Base-by-base conservation (phyloP, 352 stramenopile species). In the Pythium sukuiense region DNA sequence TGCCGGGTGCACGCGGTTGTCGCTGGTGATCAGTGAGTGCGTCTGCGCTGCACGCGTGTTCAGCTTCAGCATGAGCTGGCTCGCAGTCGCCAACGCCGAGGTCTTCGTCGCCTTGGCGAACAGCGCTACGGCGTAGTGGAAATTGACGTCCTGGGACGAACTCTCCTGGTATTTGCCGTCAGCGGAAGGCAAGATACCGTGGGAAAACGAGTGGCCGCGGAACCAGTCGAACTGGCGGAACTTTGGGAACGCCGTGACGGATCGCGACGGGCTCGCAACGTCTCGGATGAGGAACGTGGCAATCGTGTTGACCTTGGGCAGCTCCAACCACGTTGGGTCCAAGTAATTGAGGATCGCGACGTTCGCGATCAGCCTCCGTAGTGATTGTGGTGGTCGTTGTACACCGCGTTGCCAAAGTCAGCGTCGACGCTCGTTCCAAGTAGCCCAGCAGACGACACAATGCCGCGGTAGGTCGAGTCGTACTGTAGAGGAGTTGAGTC, bases 141-240 rank as follows among this genome's bases (percentile, higher is more conserved):
- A 89, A 61, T 91, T 91, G 55, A 89, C 76, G 43, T 89, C 80
- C 55, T 91, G 80, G 0, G 78, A 88, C 29, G 77, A 81, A 55
- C 76, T 87, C 65, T 91, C 82, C 55, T 91, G 65, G 68, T 91
- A 79, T 61, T 91, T 91, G 52, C 82, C 82, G 52, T 91, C 80
- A 3, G 70, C 68, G 16, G 88, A 73, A 11, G 78, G 58, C 30
- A 80, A 89, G 26, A 87, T 72, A 6, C 82, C 82, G 61, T 89
- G 82, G 65, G 82, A 91, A 67, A 83, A 87, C 69, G 80, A 88
- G 69, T 91, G 82, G 27, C 82, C 78, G 6, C 78, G 76, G 66
- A 79, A 89, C 82, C 80, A 91, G 69, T 88, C 80, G 45, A 91
- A 89, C 1, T 58, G 61, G 26, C 82, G 82, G 62, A 86, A 91